Percentiles rank a stretch among this genome's conserved stretches.
Evolutionary conservation across 1,139 yeast genomes (phyloP).

Genomic region (Cylindricascospora bacillispora): DNA sequence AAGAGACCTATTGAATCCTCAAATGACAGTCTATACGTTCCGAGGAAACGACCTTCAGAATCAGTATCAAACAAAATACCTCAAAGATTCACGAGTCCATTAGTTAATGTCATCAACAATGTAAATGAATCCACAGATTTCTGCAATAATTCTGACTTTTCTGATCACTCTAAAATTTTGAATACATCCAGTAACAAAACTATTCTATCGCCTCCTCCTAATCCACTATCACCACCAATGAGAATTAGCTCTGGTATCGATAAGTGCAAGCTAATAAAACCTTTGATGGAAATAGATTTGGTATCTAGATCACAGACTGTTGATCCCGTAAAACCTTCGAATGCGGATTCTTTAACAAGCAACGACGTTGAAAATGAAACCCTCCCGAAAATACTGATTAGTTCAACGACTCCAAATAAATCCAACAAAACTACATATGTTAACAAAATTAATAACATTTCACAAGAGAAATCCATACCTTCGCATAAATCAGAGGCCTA

Average conservation of each 20-base stretch:
- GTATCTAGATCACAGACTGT: conserved; percentile 28
- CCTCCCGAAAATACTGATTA: too few species aligned
- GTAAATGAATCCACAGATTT: conserved; percentile 22
- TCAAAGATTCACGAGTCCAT: conserved; percentile 25
- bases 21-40: conserved; percentile 11
- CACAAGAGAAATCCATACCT: too few species aligned
- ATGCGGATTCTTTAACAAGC: too few species aligned
- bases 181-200: too few species aligned
- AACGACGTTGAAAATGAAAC: too few species aligned
- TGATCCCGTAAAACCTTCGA: conserved; percentile 26
- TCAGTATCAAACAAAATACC: neutral
- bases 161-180: conserved; percentile 13
- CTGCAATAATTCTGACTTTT: conserved; percentile 8
- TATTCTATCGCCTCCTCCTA: conserved; percentile 26
- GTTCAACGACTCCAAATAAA: too few species aligned
- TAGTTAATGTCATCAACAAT: conserved; percentile 29
- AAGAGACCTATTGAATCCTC: conserved; percentile 12
- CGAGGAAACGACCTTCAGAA: conserved; percentile 15
- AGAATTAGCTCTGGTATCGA: conserved; percentile 27
- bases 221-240: conserved; percentile 27
- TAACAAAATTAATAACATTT: too few species aligned
- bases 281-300: conserved; percentile 18
- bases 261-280: conserved; percentile 15
- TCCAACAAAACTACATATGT: too few species aligned
- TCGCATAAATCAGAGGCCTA: too few species aligned